Evolutionary conservation across 345 rosid genomes (phyloP).

Genomic region (Mercurialis annua): DNA sequence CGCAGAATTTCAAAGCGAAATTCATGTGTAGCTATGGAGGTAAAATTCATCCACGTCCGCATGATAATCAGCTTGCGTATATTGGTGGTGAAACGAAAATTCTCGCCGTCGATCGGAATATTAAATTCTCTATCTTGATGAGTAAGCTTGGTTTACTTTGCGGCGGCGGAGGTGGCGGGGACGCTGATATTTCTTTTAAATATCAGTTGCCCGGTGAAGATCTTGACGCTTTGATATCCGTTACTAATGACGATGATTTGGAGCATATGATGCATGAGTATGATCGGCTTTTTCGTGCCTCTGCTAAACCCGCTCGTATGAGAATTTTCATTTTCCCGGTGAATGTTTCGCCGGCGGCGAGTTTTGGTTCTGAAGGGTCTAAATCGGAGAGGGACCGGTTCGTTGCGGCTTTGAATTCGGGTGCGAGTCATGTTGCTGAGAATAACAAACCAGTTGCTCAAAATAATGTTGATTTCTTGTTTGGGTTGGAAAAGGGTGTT

Average conservation of each 20-base stretch:
- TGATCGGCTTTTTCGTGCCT: constrained; percentile 66
- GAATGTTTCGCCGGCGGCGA: constrained; percentile 26
- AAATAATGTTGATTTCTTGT: constrained; percentile 64
- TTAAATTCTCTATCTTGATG: constrained; percentile 53
- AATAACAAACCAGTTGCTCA: constrained; percentile 26
- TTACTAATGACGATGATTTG: constrained; percentile 87
- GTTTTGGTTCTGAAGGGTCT: constrained; percentile 52
- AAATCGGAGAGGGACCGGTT: constrained; percentile 75
- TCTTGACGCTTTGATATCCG: constrained; percentile 91
- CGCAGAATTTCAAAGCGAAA: constrained; percentile 49
- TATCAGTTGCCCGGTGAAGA: constrained; percentile 97
- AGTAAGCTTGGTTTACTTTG: constrained; percentile 59
- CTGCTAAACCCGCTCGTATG: constrained; percentile 82
- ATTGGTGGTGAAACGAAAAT: constrained; percentile 90
- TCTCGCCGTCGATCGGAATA: constrained; percentile 67
- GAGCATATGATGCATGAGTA: constrained; percentile 95
- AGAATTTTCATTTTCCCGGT: constrained; percentile 72
- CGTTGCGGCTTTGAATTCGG: constrained; percentile 66
- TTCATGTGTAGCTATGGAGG: constrained; percentile 93
- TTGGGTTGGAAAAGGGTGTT: constrained; percentile 62
- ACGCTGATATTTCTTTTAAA: constrained; percentile 58
- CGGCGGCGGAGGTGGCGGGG: constrained; percentile 44
- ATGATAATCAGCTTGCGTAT: constrained; percentile 86
- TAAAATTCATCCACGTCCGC: constrained; percentile 92
- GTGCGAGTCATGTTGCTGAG: constrained; percentile 33